Conservation (phyloP, 176 grass and related monocot genomes). For the Microstegium vimineum region DNA sequence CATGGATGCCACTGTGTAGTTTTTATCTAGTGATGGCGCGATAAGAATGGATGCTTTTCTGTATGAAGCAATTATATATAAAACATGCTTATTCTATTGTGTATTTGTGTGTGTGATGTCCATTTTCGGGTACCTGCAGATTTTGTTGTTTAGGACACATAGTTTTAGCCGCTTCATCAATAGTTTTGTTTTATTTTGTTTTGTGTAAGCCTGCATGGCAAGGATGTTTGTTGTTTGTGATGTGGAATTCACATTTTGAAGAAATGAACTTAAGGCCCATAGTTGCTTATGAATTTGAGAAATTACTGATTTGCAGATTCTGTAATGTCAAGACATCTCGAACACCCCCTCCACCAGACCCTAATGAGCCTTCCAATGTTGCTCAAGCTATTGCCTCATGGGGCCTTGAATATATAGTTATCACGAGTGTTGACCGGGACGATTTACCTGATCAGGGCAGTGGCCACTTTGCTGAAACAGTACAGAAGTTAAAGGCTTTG, state of each 20-base stretch:
- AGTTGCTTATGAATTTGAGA: not conserved
- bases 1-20: not conserved
- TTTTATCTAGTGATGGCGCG: not conserved
- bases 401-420: slow-evolving; percentile 95
- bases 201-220: not conserved
- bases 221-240: not conserved
- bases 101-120: not conserved
- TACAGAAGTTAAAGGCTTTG: slow-evolving; percentile 71
- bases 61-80: not conserved
- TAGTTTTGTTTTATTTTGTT: not conserved
- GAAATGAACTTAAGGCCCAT: not conserved
- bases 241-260: slow-evolving; percentile 8
- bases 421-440: slow-evolving; percentile 94
- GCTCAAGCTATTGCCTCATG: slow-evolving; percentile 93
- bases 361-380: slow-evolving; percentile 88
- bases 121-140: not conserved
- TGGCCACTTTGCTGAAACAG: slow-evolving; percentile 87
- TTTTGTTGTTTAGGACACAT: not conserved
- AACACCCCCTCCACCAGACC: slow-evolving; percentile 85
- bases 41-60: not conserved
- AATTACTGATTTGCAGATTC: slow-evolving; percentile 52
- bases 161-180: not conserved
- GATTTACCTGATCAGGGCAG: slow-evolving; percentile 94
- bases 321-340: slow-evolving; percentile 98
- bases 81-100: not conserved